phyloP scores from a whole-genome alignment of 2,329 filamentous ascomycete genomes.

The Elsinoe arachidis region DNA sequence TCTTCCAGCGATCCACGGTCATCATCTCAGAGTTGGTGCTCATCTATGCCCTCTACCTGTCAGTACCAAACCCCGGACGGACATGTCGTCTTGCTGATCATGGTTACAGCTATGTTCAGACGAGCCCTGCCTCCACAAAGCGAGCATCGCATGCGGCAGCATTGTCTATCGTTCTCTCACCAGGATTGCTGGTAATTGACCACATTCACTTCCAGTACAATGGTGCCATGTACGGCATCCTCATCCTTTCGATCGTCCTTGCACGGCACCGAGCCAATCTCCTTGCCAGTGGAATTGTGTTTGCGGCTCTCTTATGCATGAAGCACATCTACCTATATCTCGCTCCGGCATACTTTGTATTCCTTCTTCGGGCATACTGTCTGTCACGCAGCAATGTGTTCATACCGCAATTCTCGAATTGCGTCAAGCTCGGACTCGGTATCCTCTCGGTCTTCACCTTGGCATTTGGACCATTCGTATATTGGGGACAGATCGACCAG shows the following conservation, averaged over 20 bases:
- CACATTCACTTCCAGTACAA: slow-evolving; percentile 99
- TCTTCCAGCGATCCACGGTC: slow-evolving; percentile 86
- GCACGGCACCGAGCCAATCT: slow-evolving; percentile 67
- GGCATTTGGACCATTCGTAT: slow-evolving; percentile 85
- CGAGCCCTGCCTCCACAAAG: slow-evolving; percentile 55
- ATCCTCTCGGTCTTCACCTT: slow-evolving; percentile 62
- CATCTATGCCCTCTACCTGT: slow-evolving; percentile 72
- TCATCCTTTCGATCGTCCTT: slow-evolving; percentile 77
- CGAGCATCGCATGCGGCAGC: slow-evolving; percentile 76
- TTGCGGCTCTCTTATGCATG: slow-evolving; percentile 78
- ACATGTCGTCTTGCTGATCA: slow-evolving; percentile 16
- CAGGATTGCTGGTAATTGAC: slow-evolving; percentile 91
- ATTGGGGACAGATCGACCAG: slow-evolving; percentile 75
- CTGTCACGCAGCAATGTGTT: slow-evolving; percentile 46
- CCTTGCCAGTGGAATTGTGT: slow-evolving; percentile 70
- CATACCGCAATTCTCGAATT: slow-evolving; percentile 61
- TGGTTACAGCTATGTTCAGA: slow-evolving; percentile 62
- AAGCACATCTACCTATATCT: slow-evolving; percentile 99
- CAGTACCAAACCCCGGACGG: slow-evolving; percentile 22
- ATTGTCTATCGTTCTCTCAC: slow-evolving; percentile 81
- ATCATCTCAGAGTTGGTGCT: slow-evolving; percentile 77
- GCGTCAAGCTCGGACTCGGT: slow-evolving; percentile 69
- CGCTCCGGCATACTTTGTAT: slow-evolving; percentile 91
- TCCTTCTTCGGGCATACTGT: slow-evolving; percentile 81
- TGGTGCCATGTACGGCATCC: slow-evolving; percentile 85